Evolutionary conservation across 139 green algal species (phyloP), one percentile per base, ranked within the genome.

Genomic region (Micromonas pusilla): DNA sequence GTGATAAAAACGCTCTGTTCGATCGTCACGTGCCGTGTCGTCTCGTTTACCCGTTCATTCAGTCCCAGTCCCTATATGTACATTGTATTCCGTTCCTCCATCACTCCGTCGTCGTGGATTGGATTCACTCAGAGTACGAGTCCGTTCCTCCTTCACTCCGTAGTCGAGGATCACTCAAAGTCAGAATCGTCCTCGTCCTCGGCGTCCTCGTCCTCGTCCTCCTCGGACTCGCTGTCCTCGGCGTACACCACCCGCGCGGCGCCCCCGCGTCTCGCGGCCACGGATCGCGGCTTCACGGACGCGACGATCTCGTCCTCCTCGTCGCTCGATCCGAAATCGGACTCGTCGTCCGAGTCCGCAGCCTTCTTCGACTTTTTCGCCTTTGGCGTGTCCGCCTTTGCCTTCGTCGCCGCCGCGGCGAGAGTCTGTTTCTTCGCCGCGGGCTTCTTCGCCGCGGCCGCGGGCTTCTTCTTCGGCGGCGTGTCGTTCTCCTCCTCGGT

Each of bases 351-450:
- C 39, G 66, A 65, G 31, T n/a, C 20, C 66, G 0, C 5, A 39
- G 20, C 5, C 66, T 19, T 73, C 33, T 4, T 28, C 13, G 32
- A 79, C 31, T 60, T 1, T 19, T 63, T 26, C 25, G 38, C 37
- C 2, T 52, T 37, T 32, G 54, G 36, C 53, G 74, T 5, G 19
- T 68, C 30, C 21, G 4, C 52, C 23, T 28, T 52, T 33, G 65
- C 62, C 79, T 84, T 80, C 70, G 77, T 80, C 68, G 78, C 76
- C 60, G 39, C 16, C 38, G 86, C 77, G 21, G 77, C n/a, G n/a
- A n/a, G n/a, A n/a, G n/a, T n/a, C n/a, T n/a, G 79, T 68, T 64
- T 72, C 1, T 75, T 68, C 3, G 76, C 76, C 52, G 37, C 37
- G 52, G 74, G 64, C 36, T 66, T 63, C 66, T 76, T 74, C 6